phyloP scores from a whole-genome alignment of 306 rosid species.

The Citrullus colocynthis region DNA sequence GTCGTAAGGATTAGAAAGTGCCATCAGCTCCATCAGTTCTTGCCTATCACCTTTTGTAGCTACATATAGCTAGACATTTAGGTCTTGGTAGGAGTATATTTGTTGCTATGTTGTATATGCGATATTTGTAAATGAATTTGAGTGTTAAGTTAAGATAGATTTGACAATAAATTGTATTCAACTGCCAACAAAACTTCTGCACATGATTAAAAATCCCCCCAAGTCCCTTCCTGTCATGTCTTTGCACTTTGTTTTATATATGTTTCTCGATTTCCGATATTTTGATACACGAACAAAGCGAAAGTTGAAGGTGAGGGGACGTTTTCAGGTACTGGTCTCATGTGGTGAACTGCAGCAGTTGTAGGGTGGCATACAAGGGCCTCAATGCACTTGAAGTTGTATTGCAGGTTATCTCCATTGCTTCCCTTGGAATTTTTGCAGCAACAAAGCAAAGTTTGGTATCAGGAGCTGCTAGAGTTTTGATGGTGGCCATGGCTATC shows the following conservation, averaged over 20 bases:
- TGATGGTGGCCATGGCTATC: constrained; percentile 39
- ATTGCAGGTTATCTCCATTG: constrained; percentile 46
- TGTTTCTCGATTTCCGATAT: not conserved
- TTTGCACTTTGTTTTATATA: not conserved
- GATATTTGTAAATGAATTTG: no score
- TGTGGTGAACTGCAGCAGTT: constrained; percentile 77
- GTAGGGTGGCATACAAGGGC: constrained; percentile 53
- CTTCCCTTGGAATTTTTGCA: constrained; percentile 60
- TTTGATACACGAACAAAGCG: not conserved
- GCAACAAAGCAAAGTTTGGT: constrained; percentile 34
- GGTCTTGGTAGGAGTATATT: no score
- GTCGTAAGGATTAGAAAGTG: no score
- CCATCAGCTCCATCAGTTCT: no score
- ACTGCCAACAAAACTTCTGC: not conserved
- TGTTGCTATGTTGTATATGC: no score
- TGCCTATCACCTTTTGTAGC: no score
- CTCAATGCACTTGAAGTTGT: constrained; percentile 52
- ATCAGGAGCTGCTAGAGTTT: constrained; percentile 30
- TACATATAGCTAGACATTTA: no score
- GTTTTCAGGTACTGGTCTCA: constrained; percentile 69
- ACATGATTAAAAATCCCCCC: not conserved
- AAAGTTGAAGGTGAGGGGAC: not conserved
- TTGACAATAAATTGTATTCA: no score
- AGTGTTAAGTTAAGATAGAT: no score
- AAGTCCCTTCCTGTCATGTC: not conserved